Percentiles rank a stretch among this genome's conserved stretches.
Conservation (phyloP, 257 asterid species). For the Nicotiana undulata region DNA sequence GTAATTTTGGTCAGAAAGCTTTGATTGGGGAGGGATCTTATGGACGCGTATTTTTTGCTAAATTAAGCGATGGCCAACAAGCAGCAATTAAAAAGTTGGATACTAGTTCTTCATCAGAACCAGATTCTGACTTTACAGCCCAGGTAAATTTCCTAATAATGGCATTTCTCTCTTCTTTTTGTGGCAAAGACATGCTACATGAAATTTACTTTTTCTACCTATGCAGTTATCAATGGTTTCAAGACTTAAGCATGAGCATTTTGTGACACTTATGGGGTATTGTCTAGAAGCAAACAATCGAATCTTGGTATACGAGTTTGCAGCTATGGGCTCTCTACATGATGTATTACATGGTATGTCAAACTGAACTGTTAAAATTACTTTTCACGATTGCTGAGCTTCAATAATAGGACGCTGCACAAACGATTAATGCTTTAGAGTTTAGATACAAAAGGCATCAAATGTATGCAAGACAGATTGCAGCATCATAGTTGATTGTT, state of each 20-base stretch:
- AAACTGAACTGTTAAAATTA: not conserved
- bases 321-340: conserved; percentile 75
- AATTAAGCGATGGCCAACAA: conserved; percentile 39
- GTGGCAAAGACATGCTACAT: not conserved
- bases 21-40: conserved; percentile 23
- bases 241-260: conserved; percentile 65
- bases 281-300: conserved; percentile 61
- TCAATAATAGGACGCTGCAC: not conserved
- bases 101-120: conserved; percentile 47
- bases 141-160: conserved; percentile 37
- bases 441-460: not conserved
- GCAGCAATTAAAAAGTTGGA: conserved; percentile 77
- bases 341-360: conserved; percentile 72
- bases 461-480: not conserved
- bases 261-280: conserved; percentile 63
- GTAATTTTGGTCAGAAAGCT: conserved; percentile 20
- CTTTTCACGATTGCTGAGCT: not conserved
- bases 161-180: not conserved
- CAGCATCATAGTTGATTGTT: not conserved
- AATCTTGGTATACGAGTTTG: conserved; percentile 67
- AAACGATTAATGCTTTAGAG: not conserved
- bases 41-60: conserved; percentile 34
- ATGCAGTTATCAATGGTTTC: conserved; percentile 69
- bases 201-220: not conserved
- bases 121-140: conserved; percentile 53